A percentile compares a stretch with the other conserved stretches of the same genome.
Evolutionary conservation across 805 yeast species (phyloP).

Genomic region (Pichia insulana): DNA sequence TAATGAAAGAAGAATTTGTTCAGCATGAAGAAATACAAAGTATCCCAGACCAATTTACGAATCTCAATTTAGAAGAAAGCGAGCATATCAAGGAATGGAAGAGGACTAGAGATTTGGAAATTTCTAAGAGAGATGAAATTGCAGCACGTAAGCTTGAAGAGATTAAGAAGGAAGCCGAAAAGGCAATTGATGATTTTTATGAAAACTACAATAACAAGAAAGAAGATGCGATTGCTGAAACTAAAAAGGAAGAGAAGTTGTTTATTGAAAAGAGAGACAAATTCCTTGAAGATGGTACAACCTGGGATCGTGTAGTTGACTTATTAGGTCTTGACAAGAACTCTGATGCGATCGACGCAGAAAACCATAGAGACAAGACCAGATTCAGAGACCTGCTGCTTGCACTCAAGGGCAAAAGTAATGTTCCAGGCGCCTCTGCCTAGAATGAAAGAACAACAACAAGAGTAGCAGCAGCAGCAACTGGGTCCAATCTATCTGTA

Average conservation of each 20-base stretch:
- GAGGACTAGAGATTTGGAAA: constrained; percentile 69
- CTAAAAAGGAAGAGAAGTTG: constrained; percentile 58
- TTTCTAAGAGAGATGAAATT: constrained; percentile 68
- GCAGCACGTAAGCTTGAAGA: constrained; percentile 56
- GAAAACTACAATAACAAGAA: constrained; percentile 82
- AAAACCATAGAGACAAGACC: constrained; percentile 39
- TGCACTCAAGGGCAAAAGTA: constrained; percentile 47
- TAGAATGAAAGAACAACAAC: too few relatives aligned
- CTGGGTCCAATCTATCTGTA: too few relatives aligned
- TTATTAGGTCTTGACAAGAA: constrained; percentile 31
- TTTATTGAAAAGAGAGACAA: constrained; percentile 69
- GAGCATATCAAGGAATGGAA: constrained; percentile 70
- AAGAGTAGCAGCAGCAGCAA: too few relatives aligned
- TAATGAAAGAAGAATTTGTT: neutral
- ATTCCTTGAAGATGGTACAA: constrained; percentile 40
- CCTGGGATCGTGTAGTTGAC: constrained; percentile 50
- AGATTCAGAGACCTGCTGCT: constrained; percentile 43
- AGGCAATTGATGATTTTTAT: constrained; percentile 84
- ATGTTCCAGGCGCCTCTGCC: constrained; percentile 42
- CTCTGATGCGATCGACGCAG: constrained; percentile 27
- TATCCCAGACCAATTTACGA: constrained; percentile 34
- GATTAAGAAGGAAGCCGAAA: constrained; percentile 66
- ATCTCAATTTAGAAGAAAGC: constrained; percentile 38
- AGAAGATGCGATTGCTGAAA: constrained; percentile 56
- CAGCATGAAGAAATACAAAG: constrained; percentile 29